Evolutionary conservation across 495 filamentous ascomycete genomes (phyloP), one percentile per base, ranked within the genome.

Genomic region (Viridothelium virens): DNA sequence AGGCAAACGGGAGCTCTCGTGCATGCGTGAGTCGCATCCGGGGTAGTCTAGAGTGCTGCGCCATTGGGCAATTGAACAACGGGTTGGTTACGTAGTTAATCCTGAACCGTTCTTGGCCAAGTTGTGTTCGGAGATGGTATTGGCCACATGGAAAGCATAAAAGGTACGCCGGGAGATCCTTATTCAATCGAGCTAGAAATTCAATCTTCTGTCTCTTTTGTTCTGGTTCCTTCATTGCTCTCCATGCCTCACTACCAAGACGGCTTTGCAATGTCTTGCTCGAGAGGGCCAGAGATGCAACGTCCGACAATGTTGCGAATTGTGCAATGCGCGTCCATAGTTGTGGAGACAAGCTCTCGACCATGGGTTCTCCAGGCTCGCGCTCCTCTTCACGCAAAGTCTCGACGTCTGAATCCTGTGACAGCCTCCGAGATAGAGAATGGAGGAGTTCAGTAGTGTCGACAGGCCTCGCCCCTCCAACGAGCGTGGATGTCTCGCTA

Each of bases 61-160:
- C 75, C 33, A 82, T 75, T 5, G 82, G 79, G 68, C 83, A 87
- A 46, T 75, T 64, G 74, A 79, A 84, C 25, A 87, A 67, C 7
- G 82, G 84, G 69, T 85, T 83, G 34, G 80, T 44, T 25, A 81
- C 75, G 50, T 77, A 73, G 18, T 78, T 73, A 1, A 79, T 77
- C 65, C 78, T 79, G 16, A 87, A 68, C 7, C 75, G 75, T 69
- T 87, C 84, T 61, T 75, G 48, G 61, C 83, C 83, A 44, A 73
- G 74, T 31, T 80, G 73, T 0, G 74, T 80, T 65, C 84, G 79
- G 3, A 71, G 72, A 71, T 87, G 84, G 69, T 78, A 87, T 34
- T 65, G 65, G 2, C 65, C 77, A 68, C 84, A 87, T n/a, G 79
- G 78, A 70, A 82, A 81, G 72, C 84, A 87, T 44, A 86, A 77